Conservation (phyloP, 352 stramenopile genomes). For the Halophytophthora polymorphica region DNA sequence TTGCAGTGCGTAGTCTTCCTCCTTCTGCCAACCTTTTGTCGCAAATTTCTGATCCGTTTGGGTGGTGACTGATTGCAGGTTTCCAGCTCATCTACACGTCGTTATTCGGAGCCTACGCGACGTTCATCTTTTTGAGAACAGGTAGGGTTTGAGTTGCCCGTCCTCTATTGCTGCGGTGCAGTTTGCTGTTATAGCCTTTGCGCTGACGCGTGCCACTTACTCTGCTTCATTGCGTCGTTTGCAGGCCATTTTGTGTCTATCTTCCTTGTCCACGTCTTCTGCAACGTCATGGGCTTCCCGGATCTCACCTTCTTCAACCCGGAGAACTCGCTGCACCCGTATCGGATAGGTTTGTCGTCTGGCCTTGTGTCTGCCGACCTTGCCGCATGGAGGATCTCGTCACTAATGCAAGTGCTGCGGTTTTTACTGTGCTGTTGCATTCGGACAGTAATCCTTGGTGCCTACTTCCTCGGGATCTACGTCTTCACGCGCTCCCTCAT, state of each 20-base stretch:
- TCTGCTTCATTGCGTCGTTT: not conserved
- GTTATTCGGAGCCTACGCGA: slow-evolving; percentile 94
- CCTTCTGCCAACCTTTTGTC: no score
- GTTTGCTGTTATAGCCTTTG: slow-evolving; percentile 1
- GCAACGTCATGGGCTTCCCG: slow-evolving; percentile 95
- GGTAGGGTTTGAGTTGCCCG: slow-evolving; percentile 24
- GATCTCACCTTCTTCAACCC: slow-evolving; percentile 82
- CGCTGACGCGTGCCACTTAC: not conserved
- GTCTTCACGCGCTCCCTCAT: slow-evolving; percentile 70
- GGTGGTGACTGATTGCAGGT: slow-evolving; percentile 28
- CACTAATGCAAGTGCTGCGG: slow-evolving; percentile 1
- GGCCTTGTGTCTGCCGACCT: not conserved
- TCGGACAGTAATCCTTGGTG: slow-evolving; percentile 60
- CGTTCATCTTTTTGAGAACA: slow-evolving; percentile 91
- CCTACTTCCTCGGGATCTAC: slow-evolving; percentile 85
- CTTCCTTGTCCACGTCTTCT: slow-evolving; percentile 91
- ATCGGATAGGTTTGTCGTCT: slow-evolving; percentile 56
- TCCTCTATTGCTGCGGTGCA: not conserved
- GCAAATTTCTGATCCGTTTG: slow-evolving; percentile 5
- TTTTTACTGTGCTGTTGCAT: slow-evolving; percentile 6
- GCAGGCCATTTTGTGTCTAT: slow-evolving; percentile 86
- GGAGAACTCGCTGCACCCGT: slow-evolving; percentile 69
- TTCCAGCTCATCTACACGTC: slow-evolving; percentile 96
- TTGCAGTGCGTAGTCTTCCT: not conserved
- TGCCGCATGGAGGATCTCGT: not conserved